Conservation (phyloP, 192 early-diverging fungal genomes). For the Pilobolus umbonatus region DNA sequence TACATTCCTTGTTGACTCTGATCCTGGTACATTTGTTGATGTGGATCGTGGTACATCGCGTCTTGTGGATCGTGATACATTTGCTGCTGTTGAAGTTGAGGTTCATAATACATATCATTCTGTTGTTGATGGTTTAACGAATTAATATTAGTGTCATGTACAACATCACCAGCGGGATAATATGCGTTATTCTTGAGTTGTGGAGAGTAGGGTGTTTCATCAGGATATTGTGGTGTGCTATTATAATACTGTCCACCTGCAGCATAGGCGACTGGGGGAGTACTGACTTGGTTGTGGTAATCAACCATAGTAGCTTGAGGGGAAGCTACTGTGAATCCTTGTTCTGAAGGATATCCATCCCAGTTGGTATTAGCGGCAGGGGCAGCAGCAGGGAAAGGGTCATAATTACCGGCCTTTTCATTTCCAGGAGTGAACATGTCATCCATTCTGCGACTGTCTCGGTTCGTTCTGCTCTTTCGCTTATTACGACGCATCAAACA, state of each 20-base stretch:
- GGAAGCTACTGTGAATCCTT: background rate
- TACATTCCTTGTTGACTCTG: background rate
- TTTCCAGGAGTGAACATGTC: conserved; percentile 4
- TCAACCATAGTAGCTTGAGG: background rate
- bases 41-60: background rate
- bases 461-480: conserved; percentile 5
- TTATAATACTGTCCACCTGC: conserved; percentile 13
- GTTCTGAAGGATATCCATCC: conserved; percentile 2
- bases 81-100: background rate
- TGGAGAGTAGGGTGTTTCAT: background rate
- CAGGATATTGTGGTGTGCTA: background rate
- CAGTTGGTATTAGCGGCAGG: background rate
- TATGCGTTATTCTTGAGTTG: background rate
- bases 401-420: background rate
- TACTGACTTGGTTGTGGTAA: background rate
- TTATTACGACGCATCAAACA: conserved; percentile 7
- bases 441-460: conserved; percentile 11
- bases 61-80: background rate
- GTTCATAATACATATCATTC: conserved; percentile 1
- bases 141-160: background rate
- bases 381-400: background rate
- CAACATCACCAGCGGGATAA: no score
- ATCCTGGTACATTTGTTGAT: conserved; percentile 6
- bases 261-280: conserved; percentile 2
- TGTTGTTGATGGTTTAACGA: conserved; percentile 2